Percentiles rank a stretch among this genome's conserved stretches.
Conservation (phyloP, 345 rosid species). For the Camelina neglecta region DNA sequence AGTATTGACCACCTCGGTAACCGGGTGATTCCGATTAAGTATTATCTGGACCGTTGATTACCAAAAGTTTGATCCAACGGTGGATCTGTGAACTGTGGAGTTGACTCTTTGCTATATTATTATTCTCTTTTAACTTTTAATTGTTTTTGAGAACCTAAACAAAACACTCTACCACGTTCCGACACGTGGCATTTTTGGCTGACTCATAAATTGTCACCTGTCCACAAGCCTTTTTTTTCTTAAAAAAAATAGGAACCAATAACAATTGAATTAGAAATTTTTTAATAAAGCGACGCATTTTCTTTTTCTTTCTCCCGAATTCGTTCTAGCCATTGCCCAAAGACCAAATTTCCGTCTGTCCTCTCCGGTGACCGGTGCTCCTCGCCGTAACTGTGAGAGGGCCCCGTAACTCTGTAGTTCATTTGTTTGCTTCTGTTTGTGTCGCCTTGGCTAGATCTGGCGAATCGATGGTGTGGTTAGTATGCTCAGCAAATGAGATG, state of each 20-base stretch:
- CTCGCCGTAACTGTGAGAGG: too few relatives aligned
- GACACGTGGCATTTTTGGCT: slow-evolving; percentile 28
- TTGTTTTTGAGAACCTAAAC: slow-evolving; percentile 17
- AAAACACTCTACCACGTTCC: not conserved
- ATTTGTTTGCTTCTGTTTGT: too few relatives aligned
- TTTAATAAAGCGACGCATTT: too few relatives aligned
- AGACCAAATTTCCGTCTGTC: too few relatives aligned
- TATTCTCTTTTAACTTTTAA: slow-evolving; percentile 18
- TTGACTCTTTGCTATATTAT: slow-evolving; percentile 34
- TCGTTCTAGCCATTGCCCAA: too few relatives aligned
- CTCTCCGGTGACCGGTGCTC: too few relatives aligned
- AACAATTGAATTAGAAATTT: too few relatives aligned
- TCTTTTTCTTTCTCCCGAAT: too few relatives aligned
- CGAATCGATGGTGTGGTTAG: too few relatives aligned
- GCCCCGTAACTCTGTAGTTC: too few relatives aligned
- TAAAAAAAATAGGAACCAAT: not conserved
- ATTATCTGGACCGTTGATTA: slow-evolving; percentile 27
- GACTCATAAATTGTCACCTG: slow-evolving; percentile 29
- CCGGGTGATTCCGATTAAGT: slow-evolving; percentile 29
- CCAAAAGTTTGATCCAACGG: slow-evolving; percentile 31
- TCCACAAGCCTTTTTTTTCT: not conserved
- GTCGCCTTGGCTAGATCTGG: too few relatives aligned
- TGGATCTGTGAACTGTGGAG: slow-evolving; percentile 36
- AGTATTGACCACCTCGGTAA: slow-evolving; percentile 38
- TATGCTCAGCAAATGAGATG: too few relatives aligned